Base-by-base conservation (phyloP, 257 asterid genomes). In the Striga asiatica region DNA sequence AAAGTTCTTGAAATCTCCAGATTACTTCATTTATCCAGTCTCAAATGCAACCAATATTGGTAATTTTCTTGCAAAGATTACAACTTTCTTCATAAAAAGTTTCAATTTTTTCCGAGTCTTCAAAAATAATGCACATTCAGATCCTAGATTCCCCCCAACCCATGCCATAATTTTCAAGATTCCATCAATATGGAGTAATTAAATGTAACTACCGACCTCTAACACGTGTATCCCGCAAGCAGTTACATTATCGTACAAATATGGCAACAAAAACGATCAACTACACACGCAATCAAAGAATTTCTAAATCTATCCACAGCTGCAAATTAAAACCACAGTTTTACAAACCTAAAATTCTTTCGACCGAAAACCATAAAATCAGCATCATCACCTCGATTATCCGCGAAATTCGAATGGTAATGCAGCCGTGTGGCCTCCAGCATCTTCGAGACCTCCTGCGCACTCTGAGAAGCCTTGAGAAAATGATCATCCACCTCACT, bases 351-450 rank as follows among this genome's bases (percentile, higher is more conserved):
- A 8, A 29, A 55, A 28, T 54, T 37, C 39, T 14, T 27, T 22
- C 4, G 52, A 46, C 43, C 41, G 42, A 38, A 37, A 28, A 6
- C 18, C n/a, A 18, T 13, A 16, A 54, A 49, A 16, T 22, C n/a
- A 50, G n/a, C 32, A 56, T 24, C 45, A 46, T 78, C 73, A 87
- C 98, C 98, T 84, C 86, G 81, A 78, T 85, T 82, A 76, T 91
- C 97, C 0, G 98, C 95, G 46, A 91, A 91, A 65, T 87, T 91
- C 0, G 95, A 84, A 75, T 91, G 98, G 62, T 87, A 91, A 74
- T 91, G 98, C 83, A 91, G 58, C 73, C 81, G 72, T 0, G 95
- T 84, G 35, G 98, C 98, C 81, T 91, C 98, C 19, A 91, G 83
- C 95, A 80, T 82, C 85, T 78, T 84, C 0, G 98, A 91, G 41